Evolutionary conservation across 495 filamentous ascomycete genomes (phyloP).

Genomic region (Parathielavia appendiculata): DNA sequence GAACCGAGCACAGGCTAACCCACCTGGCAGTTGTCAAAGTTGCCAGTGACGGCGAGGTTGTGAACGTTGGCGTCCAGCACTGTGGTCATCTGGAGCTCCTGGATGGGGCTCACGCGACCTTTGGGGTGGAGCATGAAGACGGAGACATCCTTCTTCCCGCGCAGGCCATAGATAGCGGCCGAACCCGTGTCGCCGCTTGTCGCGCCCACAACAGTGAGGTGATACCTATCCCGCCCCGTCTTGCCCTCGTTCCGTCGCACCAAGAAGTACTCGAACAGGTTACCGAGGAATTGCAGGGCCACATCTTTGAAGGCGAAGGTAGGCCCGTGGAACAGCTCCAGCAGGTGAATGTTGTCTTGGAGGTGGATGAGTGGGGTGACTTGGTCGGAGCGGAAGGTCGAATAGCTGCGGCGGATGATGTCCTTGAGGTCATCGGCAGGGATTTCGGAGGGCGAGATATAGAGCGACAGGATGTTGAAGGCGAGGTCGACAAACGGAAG

Average conservation of each 20-base stretch:
- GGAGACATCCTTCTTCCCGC: constrained; percentile 94
- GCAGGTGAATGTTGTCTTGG: constrained; percentile 67
- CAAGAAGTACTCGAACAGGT: constrained; percentile 95
- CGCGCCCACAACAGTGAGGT: constrained; percentile 84
- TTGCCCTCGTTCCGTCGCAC: constrained; percentile 74
- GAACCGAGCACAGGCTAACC: not conserved
- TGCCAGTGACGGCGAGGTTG: constrained; percentile 77
- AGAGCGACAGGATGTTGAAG: constrained; percentile 68
- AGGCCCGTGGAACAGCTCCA: constrained; percentile 97
- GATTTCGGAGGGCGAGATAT: constrained; percentile 78
- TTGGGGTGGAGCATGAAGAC: constrained; percentile 86
- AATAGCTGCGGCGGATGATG: constrained; percentile 76
- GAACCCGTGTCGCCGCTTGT: constrained; percentile 93
- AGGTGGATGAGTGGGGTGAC: constrained; percentile 69
- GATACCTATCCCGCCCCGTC: constrained; percentile 65
- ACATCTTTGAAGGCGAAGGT: constrained; percentile 95
- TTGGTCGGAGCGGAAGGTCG: constrained; percentile 73
- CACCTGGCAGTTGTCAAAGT: constrained; percentile 92
- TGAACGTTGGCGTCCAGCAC: constrained; percentile 82
- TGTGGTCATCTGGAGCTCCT: constrained; percentile 95
- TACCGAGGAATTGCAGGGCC: constrained; percentile 85
- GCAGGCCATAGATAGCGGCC: constrained; percentile 92
- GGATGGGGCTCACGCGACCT: constrained; percentile 76
- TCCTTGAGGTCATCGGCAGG: constrained; percentile 69
- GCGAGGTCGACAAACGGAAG: constrained; percentile 76